Base-by-base conservation (phyloP, 1,284 basidiomycete species). In the Mycena citricolor region DNA sequence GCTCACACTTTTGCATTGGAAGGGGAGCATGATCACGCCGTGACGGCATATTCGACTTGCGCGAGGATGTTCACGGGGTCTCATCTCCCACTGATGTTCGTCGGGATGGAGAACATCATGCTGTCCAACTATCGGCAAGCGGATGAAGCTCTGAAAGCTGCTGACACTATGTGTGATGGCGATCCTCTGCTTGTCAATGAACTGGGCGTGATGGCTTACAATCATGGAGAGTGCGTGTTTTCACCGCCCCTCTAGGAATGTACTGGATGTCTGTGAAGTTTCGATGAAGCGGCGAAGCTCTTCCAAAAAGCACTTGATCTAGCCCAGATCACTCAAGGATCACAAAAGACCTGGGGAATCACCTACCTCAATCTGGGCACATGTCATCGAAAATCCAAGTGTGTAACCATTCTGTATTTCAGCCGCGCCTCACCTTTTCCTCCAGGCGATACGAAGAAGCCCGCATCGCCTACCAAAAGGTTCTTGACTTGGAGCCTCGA, bases 101-200 rank as follows among this genome's bases (percentile, higher is more conserved):
- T 99, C 36, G 97, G 95, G 2, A 98, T 97, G 92, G 95, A 99
- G 61, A 91, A 99, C 56, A 86, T 99, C 35, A 86, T 89, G 60
- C 74, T 98, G 5, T 90, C 88, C 32, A 93, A 97, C 54, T 77
- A 83, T 47, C 64, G 70, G 13, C 76, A 94, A 25, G 97, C 97
- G 1, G 82, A 89, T 38, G 90, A 98, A 56, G 90, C 94, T 26
- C 74, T 99, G 28, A 73, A 82, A 46, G 89, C 93, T 1, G 86
- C 94, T 1, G 73, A 84, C 50, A 67, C 75, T 1, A 83, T 95
- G 65, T 93, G 92, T 60, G 76, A 86, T 42, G 77, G 79, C 3
- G 97, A 99, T 62, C 93, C 97, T 17, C 69, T 98, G 40, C 70
- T 97, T 24, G 73, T 87, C 39, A 98, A 99, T 61, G 97, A 99